Evolutionary conservation across 2,329 filamentous ascomycete genomes (phyloP).

Genomic region (Cercospora sojina): DNA sequence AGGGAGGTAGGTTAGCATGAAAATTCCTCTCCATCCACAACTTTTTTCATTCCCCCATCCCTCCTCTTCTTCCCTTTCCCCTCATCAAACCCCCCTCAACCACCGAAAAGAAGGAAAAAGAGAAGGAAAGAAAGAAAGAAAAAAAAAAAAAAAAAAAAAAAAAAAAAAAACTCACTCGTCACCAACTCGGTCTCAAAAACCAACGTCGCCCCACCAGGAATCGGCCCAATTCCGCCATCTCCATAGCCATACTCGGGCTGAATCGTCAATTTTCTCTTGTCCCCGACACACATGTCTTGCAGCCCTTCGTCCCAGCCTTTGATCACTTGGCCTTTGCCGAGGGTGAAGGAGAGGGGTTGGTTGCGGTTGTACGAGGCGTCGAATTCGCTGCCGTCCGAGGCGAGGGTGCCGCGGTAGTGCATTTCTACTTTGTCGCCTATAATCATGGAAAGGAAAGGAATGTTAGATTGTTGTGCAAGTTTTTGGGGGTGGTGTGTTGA

Average conservation of each 20-base stretch:
- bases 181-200: constrained; percentile 91
- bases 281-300: constrained; percentile 91
- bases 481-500: too few species aligned
- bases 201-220: constrained; percentile 79
- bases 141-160: neutral
- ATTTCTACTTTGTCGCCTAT: constrained; percentile 76
- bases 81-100: neutral
- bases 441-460: neutral
- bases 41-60: neutral
- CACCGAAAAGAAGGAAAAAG: too few species aligned
- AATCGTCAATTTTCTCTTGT: constrained; percentile 89
- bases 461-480: too few species aligned
- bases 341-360: constrained; percentile 71
- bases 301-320: constrained; percentile 95
- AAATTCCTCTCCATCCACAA: neutral
- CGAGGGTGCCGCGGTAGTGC: constrained; percentile 84
- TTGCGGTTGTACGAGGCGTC: constrained; percentile 66
- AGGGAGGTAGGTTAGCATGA: neutral
- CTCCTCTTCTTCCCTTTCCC: neutral
- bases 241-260: constrained; percentile 82
- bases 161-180: constrained; percentile 53
- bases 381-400: constrained; percentile 59
- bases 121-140: too few species aligned
- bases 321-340: constrained; percentile 86
- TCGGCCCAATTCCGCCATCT: constrained; percentile 73